Percentiles rank a stretch among this genome's conserved stretches.
These are phyloP conservation scores for Clarireedia hainanense DNA, from an alignment of 2,329 filamentous ascomycete genomes.

Conservation along the genomic window DNA sequence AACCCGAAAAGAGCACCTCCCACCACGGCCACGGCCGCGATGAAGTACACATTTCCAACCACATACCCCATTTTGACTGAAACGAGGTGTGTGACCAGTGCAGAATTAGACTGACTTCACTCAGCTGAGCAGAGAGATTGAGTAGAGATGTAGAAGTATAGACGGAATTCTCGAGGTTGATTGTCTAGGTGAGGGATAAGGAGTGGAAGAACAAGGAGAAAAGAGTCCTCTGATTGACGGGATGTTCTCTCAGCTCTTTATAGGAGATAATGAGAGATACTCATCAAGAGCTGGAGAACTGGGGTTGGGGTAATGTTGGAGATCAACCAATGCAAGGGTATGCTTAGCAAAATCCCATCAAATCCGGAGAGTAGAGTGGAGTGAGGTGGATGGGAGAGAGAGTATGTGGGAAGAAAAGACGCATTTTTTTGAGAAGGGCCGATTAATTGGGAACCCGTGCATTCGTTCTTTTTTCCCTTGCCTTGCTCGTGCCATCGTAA, in stretches of 20 bases:
- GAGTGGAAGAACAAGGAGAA: background rate
- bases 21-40: conserved; percentile 28
- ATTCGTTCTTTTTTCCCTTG: too few relatives aligned
- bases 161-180: background rate
- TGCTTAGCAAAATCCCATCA: background rate
- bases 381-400: background rate
- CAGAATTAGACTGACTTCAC: too few relatives aligned
- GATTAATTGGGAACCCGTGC: too few relatives aligned
- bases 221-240: background rate
- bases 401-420: too few relatives aligned
- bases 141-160: too few relatives aligned
- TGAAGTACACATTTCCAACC: conserved; percentile 26
- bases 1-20: conserved; percentile 34
- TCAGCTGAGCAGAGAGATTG: too few relatives aligned
- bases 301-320: background rate
- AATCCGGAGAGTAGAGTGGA: background rate
- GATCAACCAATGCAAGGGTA: background rate
- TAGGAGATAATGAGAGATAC: background rate
- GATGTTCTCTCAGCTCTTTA: background rate
- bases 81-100: background rate
- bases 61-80: conserved; percentile 15
- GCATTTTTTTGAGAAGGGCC: too few relatives aligned
- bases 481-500: too few relatives aligned
- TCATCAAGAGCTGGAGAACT: background rate
- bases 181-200: background rate